Conservation (phyloP, 1,139 yeast species). For the Suhomyces bribrorum region DNA sequence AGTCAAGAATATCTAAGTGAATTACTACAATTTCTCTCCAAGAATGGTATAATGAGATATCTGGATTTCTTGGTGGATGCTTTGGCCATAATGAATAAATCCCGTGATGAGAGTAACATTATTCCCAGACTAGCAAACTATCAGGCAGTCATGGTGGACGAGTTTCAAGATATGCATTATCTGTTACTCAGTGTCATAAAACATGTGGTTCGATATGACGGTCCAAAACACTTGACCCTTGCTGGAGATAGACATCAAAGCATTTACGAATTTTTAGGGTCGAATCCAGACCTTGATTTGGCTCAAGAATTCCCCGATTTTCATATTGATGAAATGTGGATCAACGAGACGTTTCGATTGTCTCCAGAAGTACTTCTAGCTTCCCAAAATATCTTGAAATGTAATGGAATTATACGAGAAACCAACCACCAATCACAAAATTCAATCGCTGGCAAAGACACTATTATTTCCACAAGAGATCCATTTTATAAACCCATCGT, state of each 20-base stretch:
- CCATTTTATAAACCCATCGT: conserved; percentile 36
- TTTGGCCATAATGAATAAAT: conserved; percentile 24
- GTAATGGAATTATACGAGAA: conserved; percentile 13
- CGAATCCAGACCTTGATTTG: conserved; percentile 36
- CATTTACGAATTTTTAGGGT: conserved; percentile 66
- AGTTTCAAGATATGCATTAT: conserved; percentile 70
- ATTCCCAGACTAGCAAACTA: conserved; percentile 29
- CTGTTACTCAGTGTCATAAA: conserved; percentile 49
- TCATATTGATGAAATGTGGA: conserved; percentile 27
- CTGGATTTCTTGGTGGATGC: conserved; percentile 39
- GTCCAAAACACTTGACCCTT: conserved; percentile 54
- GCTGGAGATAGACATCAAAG: conserved; percentile 79
- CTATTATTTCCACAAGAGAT: conserved; percentile 26
- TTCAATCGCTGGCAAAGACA: no score
- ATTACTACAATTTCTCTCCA: conserved; percentile 19
- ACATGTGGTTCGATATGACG: conserved; percentile 36
- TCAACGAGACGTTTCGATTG: conserved; percentile 58
- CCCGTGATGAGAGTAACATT: conserved; percentile 13
- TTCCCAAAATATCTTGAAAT: conserved; percentile 28
- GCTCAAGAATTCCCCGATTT: conserved; percentile 27
- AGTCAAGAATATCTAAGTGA: conserved; percentile 21
- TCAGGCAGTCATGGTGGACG: conserved; percentile 61
- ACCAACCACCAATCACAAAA: neutral
- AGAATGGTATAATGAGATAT: conserved; percentile 39
- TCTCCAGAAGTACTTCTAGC: conserved; percentile 55